Base-by-base conservation (phyloP, 1,284 basidiomycete species). In the Paramarasmius palmivorus region DNA sequence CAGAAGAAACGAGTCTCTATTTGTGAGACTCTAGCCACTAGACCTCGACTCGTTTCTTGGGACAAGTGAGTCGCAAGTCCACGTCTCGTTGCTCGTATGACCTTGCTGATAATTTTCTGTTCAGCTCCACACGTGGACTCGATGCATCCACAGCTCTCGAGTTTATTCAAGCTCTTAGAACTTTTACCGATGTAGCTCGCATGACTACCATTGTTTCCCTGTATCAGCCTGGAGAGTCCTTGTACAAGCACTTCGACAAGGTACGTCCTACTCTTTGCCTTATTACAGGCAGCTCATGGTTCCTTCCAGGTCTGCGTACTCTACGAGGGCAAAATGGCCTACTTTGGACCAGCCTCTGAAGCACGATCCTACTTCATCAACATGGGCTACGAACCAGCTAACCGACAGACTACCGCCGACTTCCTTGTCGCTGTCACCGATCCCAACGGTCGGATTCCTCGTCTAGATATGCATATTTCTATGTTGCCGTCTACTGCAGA, bases 1-100 rank as follows among this genome's bases (percentile, higher is more conserved):
- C 82, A 90, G 74, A 86, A 87, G 70, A 89, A 90, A 68, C 81
- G 91, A 38, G 90, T 92, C 0, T 88, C 85, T 0, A 88, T 93
- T 59, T 78, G 83, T 9, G 91, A 93, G 68, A 76, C 81, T 9
- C 68, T 92, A 41, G 81, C 83, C 0, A 76, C 80, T 14, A 73
- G 84, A 29, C 76, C 78, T 42, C 75, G 78, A 32, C 72, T 92
- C 26, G 78, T 77, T 40, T 74, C 78, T 10, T 92, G 90, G 89
- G 90, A 92, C 68, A 90, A 90, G 80, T 84, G 51, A 58, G 79
- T 68, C 10, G n/a, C n/a, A 2, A n/a, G n/a, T n/a, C n/a, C n/a
- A 7, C 22, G 42, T 39, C 6, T 22, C 12, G 44, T 54, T 29
- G 9, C 36, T 6, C 37, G 19, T 36, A 4, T 23, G 15, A 29